Evolutionary conservation across 2,329 filamentous ascomycete genomes (phyloP).

Genomic region (Aspergillus awamori): DNA sequence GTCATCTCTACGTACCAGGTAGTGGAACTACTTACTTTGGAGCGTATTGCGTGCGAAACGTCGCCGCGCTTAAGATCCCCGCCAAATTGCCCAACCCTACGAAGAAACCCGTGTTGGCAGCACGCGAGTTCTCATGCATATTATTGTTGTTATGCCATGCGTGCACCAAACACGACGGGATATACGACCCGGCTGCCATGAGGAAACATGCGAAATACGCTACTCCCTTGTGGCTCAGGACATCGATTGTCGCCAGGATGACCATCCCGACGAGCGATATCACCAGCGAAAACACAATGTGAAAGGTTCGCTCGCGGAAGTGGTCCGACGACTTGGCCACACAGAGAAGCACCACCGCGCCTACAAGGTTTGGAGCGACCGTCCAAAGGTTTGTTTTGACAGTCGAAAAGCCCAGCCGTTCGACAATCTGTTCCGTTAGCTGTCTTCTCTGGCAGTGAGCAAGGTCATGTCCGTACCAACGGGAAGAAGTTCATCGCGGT

Average conservation of each 20-base stretch:
- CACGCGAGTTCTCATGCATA: constrained; percentile 53
- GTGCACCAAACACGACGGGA: constrained; percentile 52
- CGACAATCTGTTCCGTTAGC: constrained; percentile 39
- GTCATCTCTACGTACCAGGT: neutral
- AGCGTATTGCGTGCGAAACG: constrained; percentile 53
- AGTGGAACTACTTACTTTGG: constrained; percentile 35
- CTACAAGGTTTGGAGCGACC: constrained; percentile 53
- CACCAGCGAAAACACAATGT: constrained; percentile 46
- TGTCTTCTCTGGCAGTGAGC: neutral
- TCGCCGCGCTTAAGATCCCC: constrained; percentile 50
- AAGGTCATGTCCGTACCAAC: constrained; percentile 26
- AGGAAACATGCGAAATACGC: constrained; percentile 58
- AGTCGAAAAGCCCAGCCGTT: constrained; percentile 48
- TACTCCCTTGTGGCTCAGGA: constrained; percentile 44
- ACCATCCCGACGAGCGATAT: constrained; percentile 50
- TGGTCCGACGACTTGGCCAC: constrained; percentile 51
- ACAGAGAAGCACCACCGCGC: constrained; percentile 50
- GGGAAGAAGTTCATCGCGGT: constrained; percentile 53
- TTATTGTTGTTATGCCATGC: constrained; percentile 59
- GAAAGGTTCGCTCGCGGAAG: constrained; percentile 51
- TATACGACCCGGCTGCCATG: constrained; percentile 49
- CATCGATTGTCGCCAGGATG: constrained; percentile 49
- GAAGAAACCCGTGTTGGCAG: constrained; percentile 52
- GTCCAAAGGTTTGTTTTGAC: constrained; percentile 55
- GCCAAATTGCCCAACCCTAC: constrained; percentile 55